Base-by-base conservation (phyloP, 176 grass and related monocot genomes). In the Rhynchospora tenuis region DNA sequence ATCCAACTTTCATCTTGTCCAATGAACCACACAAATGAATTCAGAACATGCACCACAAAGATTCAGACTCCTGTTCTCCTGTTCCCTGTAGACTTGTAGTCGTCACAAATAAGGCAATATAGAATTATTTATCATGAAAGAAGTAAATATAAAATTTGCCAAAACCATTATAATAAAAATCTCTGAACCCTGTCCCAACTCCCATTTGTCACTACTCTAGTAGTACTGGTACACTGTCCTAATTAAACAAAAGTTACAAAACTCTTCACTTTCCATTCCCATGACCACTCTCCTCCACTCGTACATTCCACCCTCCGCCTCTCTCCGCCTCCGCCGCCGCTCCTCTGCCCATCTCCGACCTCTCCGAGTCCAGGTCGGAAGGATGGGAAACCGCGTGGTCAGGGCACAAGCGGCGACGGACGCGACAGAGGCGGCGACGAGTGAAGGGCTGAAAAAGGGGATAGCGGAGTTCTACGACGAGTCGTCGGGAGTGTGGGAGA, bases 401-500 rank as follows among this genome's bases (percentile, higher is more conserved):
- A 48, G 24, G 20, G 29, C 79, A 47, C 42, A 64, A 6, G 79
- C 71, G 26, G 78, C 83, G 11, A 50, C 73, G 60, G 52, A 75
- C 10, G 71, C 62, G 63, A 19, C 83, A 51, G 27, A 64, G 56
- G 14, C 81, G 28, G 6, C 46, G 5, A 24, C 81, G 29, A 80
- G 51, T 0, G 90, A 89, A 12, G 91, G 86, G 74, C 89, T 98
- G 2, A 92, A 89, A 75, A 94, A 95, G 91, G 95, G 95, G 19
- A 98, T 98, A 88, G 95, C 93, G 61, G 95, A 94, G 82, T 86
- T 98, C 52, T 98, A 98, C 84, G 95, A 98, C 84, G 89, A 98
- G 86, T 95, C 95, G 13, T 98, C 95, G 20, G 83, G 89, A 46
- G 2, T 83, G 58, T 98, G 95, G 95, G 95, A 98, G 89, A 93